Conservation (phyloP, 495 filamentous ascomycete species). For the Talaromyces borbonicus region DNA sequence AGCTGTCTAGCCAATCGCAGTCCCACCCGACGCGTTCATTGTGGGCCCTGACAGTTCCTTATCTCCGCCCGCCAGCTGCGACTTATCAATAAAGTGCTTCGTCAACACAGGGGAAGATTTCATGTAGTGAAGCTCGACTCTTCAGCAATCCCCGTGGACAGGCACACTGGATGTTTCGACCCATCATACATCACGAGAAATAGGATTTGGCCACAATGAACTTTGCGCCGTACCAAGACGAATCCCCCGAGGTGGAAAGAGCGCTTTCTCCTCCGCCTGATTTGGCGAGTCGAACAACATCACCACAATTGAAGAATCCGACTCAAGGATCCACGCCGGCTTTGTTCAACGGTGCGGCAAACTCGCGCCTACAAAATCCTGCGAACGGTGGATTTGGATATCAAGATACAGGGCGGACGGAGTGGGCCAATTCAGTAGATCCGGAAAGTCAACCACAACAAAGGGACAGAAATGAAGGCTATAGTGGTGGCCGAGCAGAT, state of each 20-base stretch:
- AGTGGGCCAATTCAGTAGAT: not conserved
- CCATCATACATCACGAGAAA: not conserved
- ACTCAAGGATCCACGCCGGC: not conserved
- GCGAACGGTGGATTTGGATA: not conserved
- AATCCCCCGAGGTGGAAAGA: conserved; percentile 65
- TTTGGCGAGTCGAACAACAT: conserved; percentile 40
- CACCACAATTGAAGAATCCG: conserved; percentile 21
- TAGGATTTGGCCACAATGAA: conserved; percentile 47
- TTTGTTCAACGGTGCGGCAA: not conserved
- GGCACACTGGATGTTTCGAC: too few species aligned
- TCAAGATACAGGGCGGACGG: not conserved
- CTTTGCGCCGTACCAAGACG: conserved; percentile 93
- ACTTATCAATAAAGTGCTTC: too few species aligned
- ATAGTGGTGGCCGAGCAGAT: conserved; percentile 52
- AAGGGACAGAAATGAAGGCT: not conserved
- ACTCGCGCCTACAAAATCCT: not conserved
- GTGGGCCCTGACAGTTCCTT: too few species aligned
- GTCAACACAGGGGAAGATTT: too few species aligned
- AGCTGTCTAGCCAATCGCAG: too few species aligned
- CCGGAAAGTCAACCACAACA: not conserved
- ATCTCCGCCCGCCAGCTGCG: too few species aligned
- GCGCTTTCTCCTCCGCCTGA: conserved; percentile 60
- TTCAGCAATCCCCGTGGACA: not conserved
- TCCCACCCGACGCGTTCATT: too few species aligned
- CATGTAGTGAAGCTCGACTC: not conserved